Evolutionary conservation across 2,329 filamentous ascomycete genomes (phyloP).

Genomic region (Alternaria atra): DNA sequence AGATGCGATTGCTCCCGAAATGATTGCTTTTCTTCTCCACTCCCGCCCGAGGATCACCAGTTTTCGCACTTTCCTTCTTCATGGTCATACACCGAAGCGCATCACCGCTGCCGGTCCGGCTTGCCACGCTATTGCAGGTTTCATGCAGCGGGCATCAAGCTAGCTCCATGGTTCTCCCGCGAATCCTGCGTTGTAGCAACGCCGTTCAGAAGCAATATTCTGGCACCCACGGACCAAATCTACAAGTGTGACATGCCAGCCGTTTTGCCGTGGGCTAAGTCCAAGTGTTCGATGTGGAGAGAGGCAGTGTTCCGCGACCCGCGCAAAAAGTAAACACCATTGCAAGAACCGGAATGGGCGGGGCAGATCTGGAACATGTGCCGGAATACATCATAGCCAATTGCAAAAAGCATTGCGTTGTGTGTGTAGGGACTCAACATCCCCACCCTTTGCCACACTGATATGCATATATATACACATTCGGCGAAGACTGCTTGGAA

Average conservation of each 20-base stretch:
- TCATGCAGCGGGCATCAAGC: conserved; percentile 5
- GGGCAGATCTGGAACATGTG: background rate
- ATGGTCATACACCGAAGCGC: background rate
- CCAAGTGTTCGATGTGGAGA: background rate
- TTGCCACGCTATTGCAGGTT: conserved; percentile 4
- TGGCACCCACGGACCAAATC: background rate
- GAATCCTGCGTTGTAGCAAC: background rate
- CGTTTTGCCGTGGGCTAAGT: conserved; percentile 1
- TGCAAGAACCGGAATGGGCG: background rate
- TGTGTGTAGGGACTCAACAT: conserved; percentile 2
- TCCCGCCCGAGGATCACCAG: background rate
- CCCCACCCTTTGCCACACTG: background rate
- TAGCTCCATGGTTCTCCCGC: conserved; percentile 13
- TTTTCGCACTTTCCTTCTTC: background rate
- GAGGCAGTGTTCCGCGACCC: background rate
- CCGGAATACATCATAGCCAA: background rate
- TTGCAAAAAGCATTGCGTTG: conserved; percentile 1
- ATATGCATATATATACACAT: conserved; percentile 1
- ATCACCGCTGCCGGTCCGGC: conserved; percentile 12
- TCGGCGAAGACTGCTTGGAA: background rate
- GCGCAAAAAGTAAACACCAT: background rate
- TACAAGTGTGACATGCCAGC: background rate
- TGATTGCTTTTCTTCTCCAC: background rate
- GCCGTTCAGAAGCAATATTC: conserved; percentile 6
- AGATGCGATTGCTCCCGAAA: conserved; percentile 3